phyloP scores from a whole-genome alignment of 306 rosid genomes.

The Styphnolobium japonicum region DNA sequence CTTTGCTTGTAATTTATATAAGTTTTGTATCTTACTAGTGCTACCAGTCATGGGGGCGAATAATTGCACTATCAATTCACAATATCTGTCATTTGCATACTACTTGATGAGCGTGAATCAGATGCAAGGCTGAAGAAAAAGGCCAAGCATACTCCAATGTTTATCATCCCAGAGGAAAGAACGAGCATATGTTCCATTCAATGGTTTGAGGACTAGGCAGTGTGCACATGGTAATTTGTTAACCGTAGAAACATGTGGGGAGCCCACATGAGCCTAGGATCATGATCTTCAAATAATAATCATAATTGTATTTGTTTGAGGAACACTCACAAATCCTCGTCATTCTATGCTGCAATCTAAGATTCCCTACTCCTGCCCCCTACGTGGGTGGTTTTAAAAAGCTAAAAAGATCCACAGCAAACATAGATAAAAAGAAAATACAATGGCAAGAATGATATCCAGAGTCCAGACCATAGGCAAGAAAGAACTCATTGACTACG shows the following conservation, averaged over 20 bases:
- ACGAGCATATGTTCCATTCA: no score
- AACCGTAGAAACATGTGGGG: not conserved
- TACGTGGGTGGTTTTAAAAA: not conserved
- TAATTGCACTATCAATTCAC: no score
- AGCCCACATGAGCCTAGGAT: not conserved
- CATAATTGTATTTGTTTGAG: not conserved
- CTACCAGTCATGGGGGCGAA: no score
- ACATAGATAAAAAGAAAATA: not conserved
- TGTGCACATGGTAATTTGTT: no score
- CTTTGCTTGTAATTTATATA: no score
- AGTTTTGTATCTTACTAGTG: no score
- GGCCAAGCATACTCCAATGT: no score
- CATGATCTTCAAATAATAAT: not conserved
- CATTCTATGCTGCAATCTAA: constrained; percentile 13
- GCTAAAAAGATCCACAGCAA: constrained; percentile 3
- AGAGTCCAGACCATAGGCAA: not conserved
- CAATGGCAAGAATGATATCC: not conserved
- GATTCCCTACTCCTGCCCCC: not conserved
- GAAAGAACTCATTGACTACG: not conserved
- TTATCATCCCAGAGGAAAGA: no score
- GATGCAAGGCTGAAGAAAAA: no score
- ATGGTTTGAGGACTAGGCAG: no score
- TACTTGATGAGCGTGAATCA: no score
- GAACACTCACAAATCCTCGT: not conserved
- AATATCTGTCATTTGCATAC: no score